phyloP scores from a whole-genome alignment of 805 yeast genomes.

The Citeromyces nyonsensis region DNA sequence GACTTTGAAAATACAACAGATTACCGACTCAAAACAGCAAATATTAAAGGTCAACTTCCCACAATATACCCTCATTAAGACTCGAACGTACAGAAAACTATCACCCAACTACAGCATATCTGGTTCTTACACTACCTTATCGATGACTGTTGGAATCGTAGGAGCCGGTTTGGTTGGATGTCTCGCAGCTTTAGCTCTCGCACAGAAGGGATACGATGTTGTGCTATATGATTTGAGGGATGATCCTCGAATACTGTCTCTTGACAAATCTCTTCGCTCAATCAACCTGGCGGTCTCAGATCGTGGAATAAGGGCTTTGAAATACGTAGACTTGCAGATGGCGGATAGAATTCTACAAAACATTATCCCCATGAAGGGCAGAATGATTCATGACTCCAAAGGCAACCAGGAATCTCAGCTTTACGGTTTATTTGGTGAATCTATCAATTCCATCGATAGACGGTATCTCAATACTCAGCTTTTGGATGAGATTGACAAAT shows the following conservation, averaged over 20 bases:
- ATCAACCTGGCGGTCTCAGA: constrained; percentile 83
- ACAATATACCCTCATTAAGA: background rate
- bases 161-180: constrained; percentile 93
- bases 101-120: too few relatives aligned
- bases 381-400: constrained; percentile 68
- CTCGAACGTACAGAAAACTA: too few relatives aligned
- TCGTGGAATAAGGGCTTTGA: constrained; percentile 64
- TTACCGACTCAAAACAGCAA: too few relatives aligned
- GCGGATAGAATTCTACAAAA: constrained; percentile 37
- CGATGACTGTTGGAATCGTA: constrained; percentile 33
- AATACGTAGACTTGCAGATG: constrained; percentile 42
- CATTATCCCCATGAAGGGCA: constrained; percentile 74
- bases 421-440: constrained; percentile 73
- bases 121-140: background rate
- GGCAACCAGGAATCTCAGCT: constrained; percentile 55
- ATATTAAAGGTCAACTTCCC: too few relatives aligned
- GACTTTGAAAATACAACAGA: too few relatives aligned
- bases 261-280: constrained; percentile 34
- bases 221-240: constrained; percentile 54
- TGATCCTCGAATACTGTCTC: constrained; percentile 36
- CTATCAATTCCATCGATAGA: constrained; percentile 77
- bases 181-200: constrained; percentile 67
- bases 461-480: constrained; percentile 48
- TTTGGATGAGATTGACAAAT: constrained; percentile 44
- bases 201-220: constrained; percentile 57